phyloP scores from a whole-genome alignment of 345 rosid species.

The Noccaea caerulescens region DNA sequence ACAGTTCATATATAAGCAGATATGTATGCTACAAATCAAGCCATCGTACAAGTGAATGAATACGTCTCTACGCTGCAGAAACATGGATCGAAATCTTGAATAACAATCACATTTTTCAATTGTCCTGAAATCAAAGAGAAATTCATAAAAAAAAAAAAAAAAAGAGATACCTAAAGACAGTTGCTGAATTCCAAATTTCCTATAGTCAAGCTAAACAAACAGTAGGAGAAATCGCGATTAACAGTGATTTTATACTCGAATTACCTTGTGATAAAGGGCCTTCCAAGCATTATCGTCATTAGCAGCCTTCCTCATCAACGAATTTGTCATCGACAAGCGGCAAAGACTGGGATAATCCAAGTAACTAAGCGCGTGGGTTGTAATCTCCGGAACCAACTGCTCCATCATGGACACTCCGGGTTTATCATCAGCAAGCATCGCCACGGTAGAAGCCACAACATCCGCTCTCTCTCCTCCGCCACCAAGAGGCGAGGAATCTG shows the following conservation, averaged over 20 bases:
- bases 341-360: conserved; percentile 96
- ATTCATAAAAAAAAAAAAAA: background rate
- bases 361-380: conserved; percentile 96
- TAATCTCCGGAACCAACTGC: conserved; percentile 98
- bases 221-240: background rate
- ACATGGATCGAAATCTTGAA: background rate
- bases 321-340: conserved; percentile 95
- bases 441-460: conserved; percentile 45
- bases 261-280: conserved; percentile 92
- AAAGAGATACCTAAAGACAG: background rate
- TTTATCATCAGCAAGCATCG: conserved; percentile 50
- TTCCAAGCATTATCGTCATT: conserved; percentile 99
- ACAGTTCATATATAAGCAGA: background rate
- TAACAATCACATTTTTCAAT: conserved; percentile 11
- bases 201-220: conserved; percentile 7
- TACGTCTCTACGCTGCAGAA: background rate
- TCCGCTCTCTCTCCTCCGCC: conserved; percentile 42
- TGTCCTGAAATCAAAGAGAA: background rate
- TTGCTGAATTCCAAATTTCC: background rate
- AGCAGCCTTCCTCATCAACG: conserved; percentile 97
- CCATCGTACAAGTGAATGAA: background rate
- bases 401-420: conserved; percentile 97
- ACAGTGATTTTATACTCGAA: background rate
- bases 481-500: conserved; percentile 24
- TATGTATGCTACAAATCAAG: background rate